Conservation (phyloP, 73 alveolate species). For the Uronychia setigera region DNA sequence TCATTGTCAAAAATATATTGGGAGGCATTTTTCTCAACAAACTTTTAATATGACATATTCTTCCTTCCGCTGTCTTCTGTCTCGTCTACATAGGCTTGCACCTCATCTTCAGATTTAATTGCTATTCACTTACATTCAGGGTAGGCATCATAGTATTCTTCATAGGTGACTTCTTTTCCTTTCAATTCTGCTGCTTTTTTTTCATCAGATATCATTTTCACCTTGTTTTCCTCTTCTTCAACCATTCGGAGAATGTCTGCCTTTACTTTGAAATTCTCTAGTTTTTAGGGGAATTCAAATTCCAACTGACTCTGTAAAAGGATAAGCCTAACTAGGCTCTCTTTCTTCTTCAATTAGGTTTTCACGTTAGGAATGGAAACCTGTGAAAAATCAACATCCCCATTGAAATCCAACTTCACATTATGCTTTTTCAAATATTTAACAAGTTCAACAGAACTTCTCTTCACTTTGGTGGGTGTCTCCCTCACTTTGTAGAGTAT, state of each 20-base stretch:
- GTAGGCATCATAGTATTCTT: slow-evolving; percentile 40
- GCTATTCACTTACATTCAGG: neutral
- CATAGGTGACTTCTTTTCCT: slow-evolving; percentile 46
- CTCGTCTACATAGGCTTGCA: neutral
- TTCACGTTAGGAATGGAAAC: slow-evolving; percentile 9
- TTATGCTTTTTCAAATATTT: slow-evolving; percentile 34
- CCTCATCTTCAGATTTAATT: slow-evolving; percentile 20
- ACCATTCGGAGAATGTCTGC: slow-evolving; percentile 39
- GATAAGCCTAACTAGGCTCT: slow-evolving; percentile 42
- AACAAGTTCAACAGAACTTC: slow-evolving; percentile 12
- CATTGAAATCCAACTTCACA: slow-evolving; percentile 43
- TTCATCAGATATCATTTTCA: slow-evolving; percentile 11
- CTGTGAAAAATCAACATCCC: slow-evolving; percentile 41
- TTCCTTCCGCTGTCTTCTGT: slow-evolving; percentile 5
- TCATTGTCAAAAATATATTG: slow-evolving; percentile 53
- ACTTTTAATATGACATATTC: slow-evolving; percentile 30
- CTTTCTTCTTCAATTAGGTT: slow-evolving; percentile 33
- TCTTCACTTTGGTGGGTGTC: slow-evolving; percentile 52
- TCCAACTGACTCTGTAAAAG: slow-evolving; percentile 50
- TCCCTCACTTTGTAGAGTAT: slow-evolving; percentile 53
- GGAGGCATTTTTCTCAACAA: slow-evolving; percentile 25
- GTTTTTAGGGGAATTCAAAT: slow-evolving; percentile 62
- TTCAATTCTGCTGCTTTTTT: slow-evolving; percentile 16
- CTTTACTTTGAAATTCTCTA: slow-evolving; percentile 41
- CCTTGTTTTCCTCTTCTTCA: slow-evolving; percentile 53